Evolutionary conservation across 2,329 filamentous ascomycete species (phyloP).

Genomic region (Reticulascus tulasneorum): DNA sequence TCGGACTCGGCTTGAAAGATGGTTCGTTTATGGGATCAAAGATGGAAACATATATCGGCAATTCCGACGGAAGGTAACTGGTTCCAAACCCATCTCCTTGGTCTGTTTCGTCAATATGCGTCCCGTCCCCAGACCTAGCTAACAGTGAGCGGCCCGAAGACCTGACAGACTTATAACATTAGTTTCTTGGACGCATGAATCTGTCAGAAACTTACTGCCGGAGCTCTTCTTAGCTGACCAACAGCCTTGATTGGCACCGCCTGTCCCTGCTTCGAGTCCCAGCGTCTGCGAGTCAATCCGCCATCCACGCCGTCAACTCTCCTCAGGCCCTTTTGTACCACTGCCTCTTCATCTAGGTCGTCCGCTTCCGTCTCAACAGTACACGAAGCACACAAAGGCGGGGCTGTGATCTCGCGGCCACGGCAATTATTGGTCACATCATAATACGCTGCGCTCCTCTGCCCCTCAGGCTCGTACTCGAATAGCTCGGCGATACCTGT

Average conservation of each 20-base stretch:
- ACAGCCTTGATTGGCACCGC: slow-evolving; percentile 20
- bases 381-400: slow-evolving; percentile 49
- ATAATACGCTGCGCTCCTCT: too few species aligned
- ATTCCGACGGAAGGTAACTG: slow-evolving; percentile 11
- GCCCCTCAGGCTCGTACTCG: slow-evolving; percentile 11
- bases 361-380: slow-evolving; percentile 35
- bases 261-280: too few species aligned
- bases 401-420: slow-evolving; percentile 38
- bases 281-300: slow-evolving; percentile 40
- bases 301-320: slow-evolving; percentile 41
- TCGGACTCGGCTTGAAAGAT: slow-evolving; percentile 42
- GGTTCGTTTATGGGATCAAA: slow-evolving; percentile 42
- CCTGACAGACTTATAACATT: slow-evolving; percentile 1
- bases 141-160: slow-evolving; percentile 2
- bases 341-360: slow-evolving; percentile 20
- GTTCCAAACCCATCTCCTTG: too few species aligned
- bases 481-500: slow-evolving; percentile 31
- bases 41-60: slow-evolving; percentile 46
- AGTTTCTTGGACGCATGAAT: neutral
- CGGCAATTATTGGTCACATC: too few species aligned
- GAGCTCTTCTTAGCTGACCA: slow-evolving; percentile 9
- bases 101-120: slow-evolving; percentile 1
- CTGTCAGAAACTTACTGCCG: slow-evolving; percentile 3
- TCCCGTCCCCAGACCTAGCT: neutral
- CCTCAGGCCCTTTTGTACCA: slow-evolving; percentile 38